These are phyloP conservation scores for Xylaria cubensis DNA, from an alignment of 495 filamentous ascomycete genomes.

Conservation along the genomic window DNA sequence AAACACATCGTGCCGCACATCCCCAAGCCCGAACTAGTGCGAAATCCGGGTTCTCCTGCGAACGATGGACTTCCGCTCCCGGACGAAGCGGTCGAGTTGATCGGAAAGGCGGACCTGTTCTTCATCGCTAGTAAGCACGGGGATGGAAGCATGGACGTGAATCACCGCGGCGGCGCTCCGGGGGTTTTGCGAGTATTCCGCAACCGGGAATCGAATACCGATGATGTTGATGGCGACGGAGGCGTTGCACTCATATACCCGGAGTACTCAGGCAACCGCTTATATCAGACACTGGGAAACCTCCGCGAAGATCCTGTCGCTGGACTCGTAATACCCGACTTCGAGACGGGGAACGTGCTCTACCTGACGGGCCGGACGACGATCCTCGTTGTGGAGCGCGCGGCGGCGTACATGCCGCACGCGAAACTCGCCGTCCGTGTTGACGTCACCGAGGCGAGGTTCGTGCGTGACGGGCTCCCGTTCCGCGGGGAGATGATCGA, in stretches of 20 bases:
- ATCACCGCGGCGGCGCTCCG: conserved; percentile 75
- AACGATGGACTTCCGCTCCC: conserved; percentile 42
- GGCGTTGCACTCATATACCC: conserved; percentile 68
- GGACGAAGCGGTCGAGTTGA: conserved; percentile 60
- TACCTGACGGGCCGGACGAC: conserved; percentile 71
- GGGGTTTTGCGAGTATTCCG: conserved; percentile 74
- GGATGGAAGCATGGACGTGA: conserved; percentile 78
- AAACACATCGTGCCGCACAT: conserved; percentile 65
- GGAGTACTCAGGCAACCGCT: conserved; percentile 80
- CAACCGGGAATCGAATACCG: conserved; percentile 48
- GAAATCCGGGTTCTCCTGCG: background rate
- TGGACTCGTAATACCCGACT: conserved; percentile 73
- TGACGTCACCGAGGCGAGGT: conserved; percentile 62
- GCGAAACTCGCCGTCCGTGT: conserved; percentile 76
- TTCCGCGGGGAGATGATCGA: conserved; percentile 68
- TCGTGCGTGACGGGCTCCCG: conserved; percentile 66
- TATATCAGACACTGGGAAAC: conserved; percentile 72
- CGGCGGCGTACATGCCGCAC: conserved; percentile 65
- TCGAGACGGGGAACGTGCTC: conserved; percentile 70
- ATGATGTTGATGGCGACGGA: conserved; percentile 1
- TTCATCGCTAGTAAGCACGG: conserved; percentile 73
- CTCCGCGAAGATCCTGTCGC: conserved; percentile 62
- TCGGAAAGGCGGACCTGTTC: conserved; percentile 73
- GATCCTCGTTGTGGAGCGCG: conserved; percentile 67
- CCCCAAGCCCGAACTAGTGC: conserved; percentile 58